Evolutionary conservation across 352 stramenopile genomes (phyloP).

Genomic region (Pythium chondricola): DNA sequence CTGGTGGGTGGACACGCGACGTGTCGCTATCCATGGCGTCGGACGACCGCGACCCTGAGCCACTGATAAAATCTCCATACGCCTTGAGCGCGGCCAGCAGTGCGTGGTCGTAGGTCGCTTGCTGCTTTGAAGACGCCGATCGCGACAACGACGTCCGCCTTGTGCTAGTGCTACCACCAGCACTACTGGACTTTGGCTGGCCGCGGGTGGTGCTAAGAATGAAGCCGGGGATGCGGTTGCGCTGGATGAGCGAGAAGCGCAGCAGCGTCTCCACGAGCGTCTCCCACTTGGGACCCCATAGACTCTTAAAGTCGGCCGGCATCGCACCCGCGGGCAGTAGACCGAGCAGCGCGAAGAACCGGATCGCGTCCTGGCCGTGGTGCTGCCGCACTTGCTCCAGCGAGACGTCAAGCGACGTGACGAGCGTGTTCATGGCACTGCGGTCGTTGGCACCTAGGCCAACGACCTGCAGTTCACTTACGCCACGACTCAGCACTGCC

Average conservation of each 20-base stretch:
- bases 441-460: slow-evolving; percentile 56
- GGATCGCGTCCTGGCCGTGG: slow-evolving; percentile 57
- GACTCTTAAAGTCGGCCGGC: slow-evolving; percentile 69
- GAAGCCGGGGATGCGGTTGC: slow-evolving; percentile 66
- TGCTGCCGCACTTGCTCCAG: slow-evolving; percentile 68
- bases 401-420: slow-evolving; percentile 68
- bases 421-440: slow-evolving; percentile 68
- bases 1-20: neutral
- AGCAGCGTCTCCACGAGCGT: slow-evolving; percentile 53
- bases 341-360: slow-evolving; percentile 70
- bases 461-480: slow-evolving; percentile 64
- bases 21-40: too few species aligned
- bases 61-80: slow-evolving; percentile 68
- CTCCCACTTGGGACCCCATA: slow-evolving; percentile 67
- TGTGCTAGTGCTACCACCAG: neutral
- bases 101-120: slow-evolving; percentile 44
- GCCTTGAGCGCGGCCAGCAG: slow-evolving; percentile 56
- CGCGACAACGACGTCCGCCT: slow-evolving; percentile 8
- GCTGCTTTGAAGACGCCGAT: slow-evolving; percentile 24
- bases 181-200: slow-evolving; percentile 33
- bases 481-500: slow-evolving; percentile 55
- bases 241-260: slow-evolving; percentile 71
- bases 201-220: slow-evolving; percentile 41
- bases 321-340: slow-evolving; percentile 66
- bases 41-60: neutral